Conservation (phyloP, 2,329 filamentous ascomycete species). For the Stagonosporopsis rhizophila region DNA sequence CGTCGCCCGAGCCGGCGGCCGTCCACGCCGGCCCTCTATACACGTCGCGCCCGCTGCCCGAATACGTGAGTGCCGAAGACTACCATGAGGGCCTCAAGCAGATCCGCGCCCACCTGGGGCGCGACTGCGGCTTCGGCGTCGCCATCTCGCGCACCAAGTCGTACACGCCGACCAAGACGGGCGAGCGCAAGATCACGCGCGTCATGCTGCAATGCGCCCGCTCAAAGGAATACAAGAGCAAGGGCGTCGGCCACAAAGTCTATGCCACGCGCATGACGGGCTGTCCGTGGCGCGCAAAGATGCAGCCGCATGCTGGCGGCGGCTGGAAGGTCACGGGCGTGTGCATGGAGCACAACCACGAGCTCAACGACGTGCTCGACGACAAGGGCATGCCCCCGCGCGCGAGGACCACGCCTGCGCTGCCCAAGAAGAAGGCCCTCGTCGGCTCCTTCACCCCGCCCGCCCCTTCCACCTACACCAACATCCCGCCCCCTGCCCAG, state of each 20-base stretch:
- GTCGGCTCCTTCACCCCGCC: conserved; percentile 12
- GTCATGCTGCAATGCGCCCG: conserved; percentile 23
- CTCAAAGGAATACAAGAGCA: conserved; percentile 25
- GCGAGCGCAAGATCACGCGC: conserved; percentile 19
- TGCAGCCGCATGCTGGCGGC: conserved; percentile 20
- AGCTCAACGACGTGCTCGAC: conserved; percentile 18
- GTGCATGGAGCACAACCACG: conserved; percentile 21
- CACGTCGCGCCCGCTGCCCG: conserved; percentile 15
- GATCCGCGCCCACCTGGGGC: conserved; percentile 20
- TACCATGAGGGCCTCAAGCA: conserved; percentile 25
- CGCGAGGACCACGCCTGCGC: conserved; percentile 10
- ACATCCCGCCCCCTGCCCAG: conserved; percentile 1
- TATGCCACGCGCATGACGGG: conserved; percentile 22
- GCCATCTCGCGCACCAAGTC: conserved; percentile 24
- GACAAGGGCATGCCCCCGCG: conserved; percentile 23
- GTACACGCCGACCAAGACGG: conserved; percentile 20
- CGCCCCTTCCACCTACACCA: conserved; percentile 10
- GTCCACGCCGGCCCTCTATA: conserved; percentile 7
- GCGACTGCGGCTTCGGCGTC: conserved; percentile 22
- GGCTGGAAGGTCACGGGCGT: conserved; percentile 18
- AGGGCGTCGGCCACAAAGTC: conserved; percentile 14
- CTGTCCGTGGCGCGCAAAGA: conserved; percentile 22
- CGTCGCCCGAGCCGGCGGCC: conserved; percentile 7
- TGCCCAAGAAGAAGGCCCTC: neutral
- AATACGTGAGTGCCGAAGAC: conserved; percentile 19